Conservation (phyloP, 805 yeast genomes). For the Priceomyces castillae region DNA sequence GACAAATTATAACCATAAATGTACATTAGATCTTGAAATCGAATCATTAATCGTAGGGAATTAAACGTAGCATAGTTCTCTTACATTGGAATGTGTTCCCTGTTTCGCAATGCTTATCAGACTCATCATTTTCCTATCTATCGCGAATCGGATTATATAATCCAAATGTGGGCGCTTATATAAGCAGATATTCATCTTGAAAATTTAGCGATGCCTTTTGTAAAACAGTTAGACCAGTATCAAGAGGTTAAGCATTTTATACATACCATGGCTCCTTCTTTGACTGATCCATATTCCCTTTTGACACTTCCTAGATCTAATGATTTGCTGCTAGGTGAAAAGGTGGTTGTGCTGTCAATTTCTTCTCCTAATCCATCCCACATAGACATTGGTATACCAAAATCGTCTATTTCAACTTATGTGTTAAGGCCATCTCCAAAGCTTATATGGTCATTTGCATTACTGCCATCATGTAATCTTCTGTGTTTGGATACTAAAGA, state of each 20-base stretch:
- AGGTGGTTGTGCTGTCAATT: slow-evolving; percentile 23
- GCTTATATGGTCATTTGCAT: slow-evolving; percentile 52
- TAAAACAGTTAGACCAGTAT: background rate
- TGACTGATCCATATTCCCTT: slow-evolving; percentile 31
- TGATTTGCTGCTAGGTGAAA: slow-evolving; percentile 23
- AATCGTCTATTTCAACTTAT: slow-evolving; percentile 50
- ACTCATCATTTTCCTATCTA: too few species aligned
- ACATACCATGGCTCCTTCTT: slow-evolving; percentile 13
- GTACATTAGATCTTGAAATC: slow-evolving; percentile 5
- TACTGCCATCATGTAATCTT: slow-evolving; percentile 46
- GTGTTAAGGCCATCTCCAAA: slow-evolving; percentile 57
- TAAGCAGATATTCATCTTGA: background rate
- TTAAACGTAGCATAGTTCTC: too few species aligned
- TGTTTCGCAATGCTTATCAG: too few species aligned
- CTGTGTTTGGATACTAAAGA: slow-evolving; percentile 36
- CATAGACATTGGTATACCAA: slow-evolving; percentile 53
- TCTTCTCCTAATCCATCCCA: slow-evolving; percentile 24
- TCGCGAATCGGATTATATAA: too few species aligned
- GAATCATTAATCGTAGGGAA: too few species aligned
- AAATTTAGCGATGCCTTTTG: slow-evolving; percentile 3
- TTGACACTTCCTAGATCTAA: slow-evolving; percentile 32
- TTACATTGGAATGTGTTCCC: too few species aligned
- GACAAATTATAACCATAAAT: slow-evolving; percentile 1
- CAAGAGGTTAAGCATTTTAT: background rate
- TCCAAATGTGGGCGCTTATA: too few species aligned